Percentiles rank a stretch among this genome's conserved stretches.
Conservation (phyloP, 2,329 filamentous ascomycete genomes). For the Geosmithia putterillii region DNA sequence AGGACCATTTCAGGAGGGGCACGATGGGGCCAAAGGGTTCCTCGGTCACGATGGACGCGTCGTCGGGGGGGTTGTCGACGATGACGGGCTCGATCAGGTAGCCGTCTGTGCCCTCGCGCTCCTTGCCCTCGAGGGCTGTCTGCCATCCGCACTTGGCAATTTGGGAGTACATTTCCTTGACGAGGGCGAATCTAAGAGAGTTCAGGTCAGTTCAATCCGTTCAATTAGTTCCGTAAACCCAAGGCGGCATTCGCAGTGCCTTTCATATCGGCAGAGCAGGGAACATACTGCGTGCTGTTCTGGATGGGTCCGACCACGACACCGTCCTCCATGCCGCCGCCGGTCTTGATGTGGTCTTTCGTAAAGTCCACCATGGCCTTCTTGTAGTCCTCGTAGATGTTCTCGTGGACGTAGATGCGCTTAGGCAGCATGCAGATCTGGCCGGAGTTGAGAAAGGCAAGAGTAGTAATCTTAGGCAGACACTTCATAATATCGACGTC, state of each 20-base stretch:
- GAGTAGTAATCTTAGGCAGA: constrained; percentile 25
- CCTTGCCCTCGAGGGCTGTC: constrained; percentile 18
- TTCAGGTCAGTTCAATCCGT: constrained; percentile 1
- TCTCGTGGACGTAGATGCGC: constrained; percentile 48
- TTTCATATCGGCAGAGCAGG: background rate
- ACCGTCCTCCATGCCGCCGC: constrained; percentile 25
- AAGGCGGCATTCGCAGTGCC: too few relatives aligned
- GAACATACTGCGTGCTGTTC: constrained; percentile 44
- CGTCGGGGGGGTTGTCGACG: constrained; percentile 45
- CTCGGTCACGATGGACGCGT: constrained; percentile 41
- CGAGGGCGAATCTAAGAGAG: constrained; percentile 27
- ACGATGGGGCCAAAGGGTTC: constrained; percentile 48
- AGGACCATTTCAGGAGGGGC: constrained; percentile 47
- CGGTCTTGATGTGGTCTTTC: constrained; percentile 21
- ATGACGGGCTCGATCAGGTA: constrained; percentile 48
- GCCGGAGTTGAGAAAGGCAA: constrained; percentile 44
- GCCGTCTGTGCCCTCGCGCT: constrained; percentile 21
- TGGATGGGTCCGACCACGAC: constrained; percentile 38
- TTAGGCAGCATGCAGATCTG: constrained; percentile 30
- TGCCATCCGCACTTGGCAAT: constrained; percentile 29
- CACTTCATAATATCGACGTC: constrained; percentile 37
- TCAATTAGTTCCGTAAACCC: too few relatives aligned
- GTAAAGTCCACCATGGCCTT: constrained; percentile 16
- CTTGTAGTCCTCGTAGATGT: constrained; percentile 29
- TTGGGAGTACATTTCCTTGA: constrained; percentile 36